phyloP scores from a whole-genome alignment of 2,329 filamentous ascomycete genomes.

The Penicillium freii region DNA sequence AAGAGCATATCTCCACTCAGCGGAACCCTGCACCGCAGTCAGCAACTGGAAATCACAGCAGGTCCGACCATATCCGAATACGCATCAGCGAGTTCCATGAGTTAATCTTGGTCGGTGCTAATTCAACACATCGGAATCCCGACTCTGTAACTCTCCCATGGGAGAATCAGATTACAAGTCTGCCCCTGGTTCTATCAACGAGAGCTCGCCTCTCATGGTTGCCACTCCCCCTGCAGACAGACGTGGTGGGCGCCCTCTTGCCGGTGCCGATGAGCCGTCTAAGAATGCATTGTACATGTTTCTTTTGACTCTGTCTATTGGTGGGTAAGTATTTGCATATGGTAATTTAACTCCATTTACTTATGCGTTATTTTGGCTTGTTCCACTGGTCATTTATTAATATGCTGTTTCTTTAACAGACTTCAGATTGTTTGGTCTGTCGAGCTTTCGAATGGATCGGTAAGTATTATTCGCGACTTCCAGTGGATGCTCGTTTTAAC shows the following conservation, averaged over 20 bases:
- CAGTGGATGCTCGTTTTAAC: background rate
- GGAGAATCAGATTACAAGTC: background rate
- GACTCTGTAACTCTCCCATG: background rate
- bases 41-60: background rate
- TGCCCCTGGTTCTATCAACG: slow-evolving; percentile 11
- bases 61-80: background rate
- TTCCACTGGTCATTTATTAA: slow-evolving; percentile 1
- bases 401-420: slow-evolving; percentile 39
- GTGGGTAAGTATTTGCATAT: slow-evolving; percentile 53
- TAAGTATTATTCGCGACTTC: slow-evolving; percentile 34
- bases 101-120: background rate
- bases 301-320: slow-evolving; percentile 80
- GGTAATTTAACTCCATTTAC: background rate
- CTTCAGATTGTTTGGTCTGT: slow-evolving; percentile 95
- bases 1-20: background rate
- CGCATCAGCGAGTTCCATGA: background rate
- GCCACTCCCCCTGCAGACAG: slow-evolving; percentile 4
- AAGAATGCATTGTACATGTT: slow-evolving; percentile 86
- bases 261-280: slow-evolving; percentile 53
- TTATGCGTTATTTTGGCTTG: background rate
- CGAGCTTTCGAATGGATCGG: slow-evolving; percentile 87
- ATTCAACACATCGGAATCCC: background rate
- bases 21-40: background rate
- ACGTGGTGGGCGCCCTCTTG: slow-evolving; percentile 31
- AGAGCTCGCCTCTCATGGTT: slow-evolving; percentile 34